Conservation (phyloP, 805 yeast genomes). For the Nakazawaea peltata region DNA sequence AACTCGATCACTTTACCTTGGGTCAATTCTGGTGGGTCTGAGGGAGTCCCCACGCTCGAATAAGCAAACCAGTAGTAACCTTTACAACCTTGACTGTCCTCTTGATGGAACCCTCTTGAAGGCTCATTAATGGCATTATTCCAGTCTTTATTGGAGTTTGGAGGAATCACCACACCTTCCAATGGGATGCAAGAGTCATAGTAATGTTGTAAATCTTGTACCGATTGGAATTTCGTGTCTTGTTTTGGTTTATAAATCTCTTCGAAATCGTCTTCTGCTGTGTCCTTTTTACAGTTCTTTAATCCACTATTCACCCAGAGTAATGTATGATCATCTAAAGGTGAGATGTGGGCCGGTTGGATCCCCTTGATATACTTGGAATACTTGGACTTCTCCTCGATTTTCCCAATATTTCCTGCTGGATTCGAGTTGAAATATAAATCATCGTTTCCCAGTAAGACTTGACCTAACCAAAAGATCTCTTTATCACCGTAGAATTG, state of each 20-base stretch:
- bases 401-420: conserved; percentile 49
- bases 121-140: conserved; percentile 34
- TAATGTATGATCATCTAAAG: conserved; percentile 36
- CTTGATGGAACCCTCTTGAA: conserved; percentile 9
- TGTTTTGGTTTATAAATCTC: conserved; percentile 26
- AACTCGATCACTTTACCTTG: conserved; percentile 37
- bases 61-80: conserved; percentile 57
- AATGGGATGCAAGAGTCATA: conserved; percentile 34
- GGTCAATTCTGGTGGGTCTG: conserved; percentile 27
- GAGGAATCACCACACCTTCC: conserved; percentile 34
- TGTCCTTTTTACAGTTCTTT: conserved; percentile 40
- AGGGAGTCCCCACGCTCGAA: conserved; percentile 43
- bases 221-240: conserved; percentile 13
- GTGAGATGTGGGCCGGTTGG: conserved; percentile 55
- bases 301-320: conserved; percentile 72
- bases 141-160: conserved; percentile 53
- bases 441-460: conserved; percentile 44
- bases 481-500: conserved; percentile 77
- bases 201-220: conserved; percentile 23
- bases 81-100: conserved; percentile 27
- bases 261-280: conserved; percentile 26
- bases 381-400: conserved; percentile 8
- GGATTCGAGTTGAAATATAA: conserved; percentile 41
- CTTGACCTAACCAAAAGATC: conserved; percentile 65
- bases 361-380: conserved; percentile 18